These are phyloP conservation scores for Pestalotiopsis sp. DNA, from an alignment of 2,329 filamentous ascomycete genomes.

Conservation along the genomic window DNA sequence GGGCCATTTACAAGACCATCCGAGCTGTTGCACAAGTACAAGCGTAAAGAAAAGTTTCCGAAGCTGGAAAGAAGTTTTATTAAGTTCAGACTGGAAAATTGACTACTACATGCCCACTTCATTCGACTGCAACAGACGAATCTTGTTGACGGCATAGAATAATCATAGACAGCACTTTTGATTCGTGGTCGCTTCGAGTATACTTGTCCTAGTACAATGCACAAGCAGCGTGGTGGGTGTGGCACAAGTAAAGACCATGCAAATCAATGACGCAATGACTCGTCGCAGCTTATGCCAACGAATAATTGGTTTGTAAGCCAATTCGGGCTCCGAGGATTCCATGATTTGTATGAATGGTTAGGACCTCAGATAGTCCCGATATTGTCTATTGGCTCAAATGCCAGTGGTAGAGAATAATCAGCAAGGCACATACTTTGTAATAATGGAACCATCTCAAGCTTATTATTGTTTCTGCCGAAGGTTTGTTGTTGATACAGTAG, in stretches of 20 bases:
- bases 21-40: background rate
- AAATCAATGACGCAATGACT: conserved; percentile 2
- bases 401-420: background rate
- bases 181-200: background rate
- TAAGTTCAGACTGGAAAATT: background rate
- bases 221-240: background rate
- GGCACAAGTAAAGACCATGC: background rate
- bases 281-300: background rate
- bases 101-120: background rate
- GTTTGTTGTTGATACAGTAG: background rate
- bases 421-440: background rate
- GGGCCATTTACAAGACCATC: background rate
- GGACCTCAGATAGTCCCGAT: background rate
- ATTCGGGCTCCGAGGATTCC: background rate
- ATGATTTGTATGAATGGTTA: background rate
- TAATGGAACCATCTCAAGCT: background rate
- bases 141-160: background rate
- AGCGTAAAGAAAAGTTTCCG: background rate
- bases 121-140: background rate
- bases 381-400: background rate
- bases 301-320: background rate
- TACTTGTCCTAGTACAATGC: background rate
- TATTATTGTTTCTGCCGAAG: background rate
- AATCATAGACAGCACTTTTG: background rate
- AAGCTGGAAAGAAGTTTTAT: background rate